Evolutionary conservation across 1,284 basidiomycete species (phyloP), one percentile per base, ranked within the genome.

Genomic region (Entoloma clypeatum): DNA sequence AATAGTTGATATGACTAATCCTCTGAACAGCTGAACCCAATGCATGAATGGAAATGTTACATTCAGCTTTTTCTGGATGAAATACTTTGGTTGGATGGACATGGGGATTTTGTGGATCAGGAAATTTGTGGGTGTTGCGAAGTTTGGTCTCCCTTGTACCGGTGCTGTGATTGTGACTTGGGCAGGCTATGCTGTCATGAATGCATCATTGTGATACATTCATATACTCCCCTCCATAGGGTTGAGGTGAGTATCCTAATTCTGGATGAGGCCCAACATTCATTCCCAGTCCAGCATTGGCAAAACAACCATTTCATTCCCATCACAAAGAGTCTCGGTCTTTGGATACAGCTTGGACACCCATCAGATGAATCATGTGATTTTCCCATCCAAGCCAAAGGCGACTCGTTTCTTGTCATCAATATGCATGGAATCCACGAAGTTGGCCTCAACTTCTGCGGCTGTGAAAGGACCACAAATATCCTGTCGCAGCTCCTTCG

Each of bases 391-490:
- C 33, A 41, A 4, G 27, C 42, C 3, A 24, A 28, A 11, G 11
- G 21, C 9, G 31, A 28, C 22, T 27, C 9, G 1, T 53, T 55
- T 35, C 24, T 25, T 9, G 37, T 54, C 3, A 25, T 55, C 24
- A 41, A 55, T 27, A 31, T 39, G 7, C 49, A 50, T 28, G 50
- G 49, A 2, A 41, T 52, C 16, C 52, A 55, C 26, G 13, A 36
- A 3, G 45, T 55, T 13, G 13, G 7, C 10, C 39, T 55, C n/a
- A 31, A 42, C 23, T 51, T 47, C 37, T 55, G 53, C 35, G 41
- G 27, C 14, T 55, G 52, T 33, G 33, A 45, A 9, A 10, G 7
- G 9, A 30, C 36, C 4, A 11, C 19, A 6, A 13, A 31, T 5
- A 18, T 18, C 7, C 35, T 30, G 13, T 16, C 24, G 1, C 50